Conservation (phyloP, 306 rosid genomes). For the Quercus parvula region DNA sequence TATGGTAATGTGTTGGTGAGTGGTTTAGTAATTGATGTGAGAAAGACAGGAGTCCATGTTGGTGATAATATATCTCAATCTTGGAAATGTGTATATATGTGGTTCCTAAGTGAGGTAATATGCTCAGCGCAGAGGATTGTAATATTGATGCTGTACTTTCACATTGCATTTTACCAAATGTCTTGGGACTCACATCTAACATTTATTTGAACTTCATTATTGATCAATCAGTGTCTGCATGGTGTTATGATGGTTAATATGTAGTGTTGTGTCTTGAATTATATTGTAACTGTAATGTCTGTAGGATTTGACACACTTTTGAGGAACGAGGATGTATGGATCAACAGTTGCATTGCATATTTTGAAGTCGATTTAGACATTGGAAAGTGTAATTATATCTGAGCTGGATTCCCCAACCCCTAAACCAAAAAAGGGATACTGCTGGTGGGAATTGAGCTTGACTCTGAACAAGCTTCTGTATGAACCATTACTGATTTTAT, state of each 20-base stretch:
- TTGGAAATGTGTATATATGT: neutral
- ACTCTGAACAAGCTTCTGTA: neutral
- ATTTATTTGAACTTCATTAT: neutral
- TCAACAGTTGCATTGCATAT: neutral
- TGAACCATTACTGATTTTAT: no score
- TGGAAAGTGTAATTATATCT: neutral
- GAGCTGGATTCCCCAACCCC: neutral
- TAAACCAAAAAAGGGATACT: neutral
- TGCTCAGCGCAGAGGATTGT: neutral
- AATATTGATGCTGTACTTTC: neutral
- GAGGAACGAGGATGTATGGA: neutral
- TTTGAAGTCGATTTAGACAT: neutral
- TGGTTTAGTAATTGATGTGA: neutral
- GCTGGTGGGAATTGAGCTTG: neutral
- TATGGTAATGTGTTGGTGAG: neutral
- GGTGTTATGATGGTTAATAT: neutral
- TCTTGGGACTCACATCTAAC: neutral
- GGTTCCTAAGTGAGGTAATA: no score
- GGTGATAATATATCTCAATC: neutral
- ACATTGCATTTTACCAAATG: neutral
- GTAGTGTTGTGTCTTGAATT: neutral
- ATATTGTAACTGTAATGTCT: neutral
- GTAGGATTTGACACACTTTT: neutral
- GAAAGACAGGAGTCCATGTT: neutral
- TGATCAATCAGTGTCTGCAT: neutral